Conservation (phyloP, 805 yeast genomes). For the Saccharomyces paradoxus region DNA sequence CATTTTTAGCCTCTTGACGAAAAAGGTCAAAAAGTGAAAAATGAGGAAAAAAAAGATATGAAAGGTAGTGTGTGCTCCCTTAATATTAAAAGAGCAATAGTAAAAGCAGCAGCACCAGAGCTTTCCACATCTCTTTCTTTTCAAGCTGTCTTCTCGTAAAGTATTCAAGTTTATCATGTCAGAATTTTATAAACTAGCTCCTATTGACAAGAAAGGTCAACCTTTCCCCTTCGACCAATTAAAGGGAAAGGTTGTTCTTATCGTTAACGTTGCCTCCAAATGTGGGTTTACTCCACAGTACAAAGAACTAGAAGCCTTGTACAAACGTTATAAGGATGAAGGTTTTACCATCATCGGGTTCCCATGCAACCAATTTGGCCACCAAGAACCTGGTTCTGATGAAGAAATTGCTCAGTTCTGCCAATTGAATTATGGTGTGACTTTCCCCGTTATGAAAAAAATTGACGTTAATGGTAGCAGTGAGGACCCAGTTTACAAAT, state of each 20-base stretch:
- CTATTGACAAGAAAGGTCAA: constrained; percentile 52
- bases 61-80: not conserved
- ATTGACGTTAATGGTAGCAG: constrained; percentile 80
- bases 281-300: constrained; percentile 78
- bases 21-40: not conserved
- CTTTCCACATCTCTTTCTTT: not conserved
- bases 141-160: not conserved
- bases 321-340: constrained; percentile 51
- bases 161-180: constrained; percentile 20
- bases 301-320: constrained; percentile 57
- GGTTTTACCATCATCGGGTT: constrained; percentile 71
- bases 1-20: not conserved
- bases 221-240: constrained; percentile 52
- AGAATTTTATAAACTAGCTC: constrained; percentile 57
- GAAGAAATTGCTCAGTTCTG: constrained; percentile 71
- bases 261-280: constrained; percentile 85
- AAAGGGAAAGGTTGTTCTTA: constrained; percentile 71
- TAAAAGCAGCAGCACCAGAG: not conserved
- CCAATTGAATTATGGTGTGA: constrained; percentile 73
- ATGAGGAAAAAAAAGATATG: not conserved
- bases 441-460: constrained; percentile 82
- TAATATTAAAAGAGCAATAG: not conserved
- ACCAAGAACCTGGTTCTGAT: constrained; percentile 66
- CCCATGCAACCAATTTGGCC: constrained; percentile 87
- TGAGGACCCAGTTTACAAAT: constrained; percentile 73